Conservation (phyloP, 352 stramenopile genomes). For the Pythium vanterpoolii region DNA sequence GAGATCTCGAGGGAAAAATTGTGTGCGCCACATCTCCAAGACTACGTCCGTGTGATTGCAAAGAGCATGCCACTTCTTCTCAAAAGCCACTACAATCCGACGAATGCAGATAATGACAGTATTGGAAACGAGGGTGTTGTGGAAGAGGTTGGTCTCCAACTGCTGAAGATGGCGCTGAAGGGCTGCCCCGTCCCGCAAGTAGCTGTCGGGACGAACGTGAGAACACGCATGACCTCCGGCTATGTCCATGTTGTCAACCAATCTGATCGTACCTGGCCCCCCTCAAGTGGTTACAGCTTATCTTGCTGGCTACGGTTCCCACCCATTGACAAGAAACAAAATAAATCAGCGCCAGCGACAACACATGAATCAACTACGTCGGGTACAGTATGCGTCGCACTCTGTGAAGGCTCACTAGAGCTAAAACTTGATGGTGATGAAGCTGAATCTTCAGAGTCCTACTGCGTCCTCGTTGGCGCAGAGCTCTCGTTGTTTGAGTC, state of each 20-base stretch:
- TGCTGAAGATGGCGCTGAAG: constrained; percentile 45
- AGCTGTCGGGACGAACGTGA: constrained; percentile 49
- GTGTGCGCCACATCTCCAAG: constrained; percentile 41
- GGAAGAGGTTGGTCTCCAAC: constrained; percentile 39
- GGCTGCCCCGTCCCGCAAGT: constrained; percentile 47
- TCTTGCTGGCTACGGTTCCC: constrained; percentile 72
- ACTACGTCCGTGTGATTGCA: constrained; percentile 51
- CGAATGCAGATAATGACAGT: neutral
- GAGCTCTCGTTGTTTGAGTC: constrained; percentile 57
- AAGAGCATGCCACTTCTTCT: constrained; percentile 50
- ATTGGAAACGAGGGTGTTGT: neutral
- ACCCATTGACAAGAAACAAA: constrained; percentile 4
- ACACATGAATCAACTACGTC: neutral
- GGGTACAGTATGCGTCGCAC: constrained; percentile 26
- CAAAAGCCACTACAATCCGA: constrained; percentile 21
- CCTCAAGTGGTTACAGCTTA: constrained; percentile 72
- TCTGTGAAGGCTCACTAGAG: constrained; percentile 57
- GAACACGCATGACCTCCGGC: constrained; percentile 42
- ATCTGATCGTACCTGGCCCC: constrained; percentile 59
- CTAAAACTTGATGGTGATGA: constrained; percentile 42
- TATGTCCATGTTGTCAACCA: constrained; percentile 70
- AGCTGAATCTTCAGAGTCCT: constrained; percentile 30
- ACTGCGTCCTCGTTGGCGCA: constrained; percentile 60
- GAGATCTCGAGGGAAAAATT: constrained; percentile 49
- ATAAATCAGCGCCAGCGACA: neutral